Evolutionary conservation across 768 basidiomycete species (phyloP).

Genomic region (Mycena leptocephala): DNA sequence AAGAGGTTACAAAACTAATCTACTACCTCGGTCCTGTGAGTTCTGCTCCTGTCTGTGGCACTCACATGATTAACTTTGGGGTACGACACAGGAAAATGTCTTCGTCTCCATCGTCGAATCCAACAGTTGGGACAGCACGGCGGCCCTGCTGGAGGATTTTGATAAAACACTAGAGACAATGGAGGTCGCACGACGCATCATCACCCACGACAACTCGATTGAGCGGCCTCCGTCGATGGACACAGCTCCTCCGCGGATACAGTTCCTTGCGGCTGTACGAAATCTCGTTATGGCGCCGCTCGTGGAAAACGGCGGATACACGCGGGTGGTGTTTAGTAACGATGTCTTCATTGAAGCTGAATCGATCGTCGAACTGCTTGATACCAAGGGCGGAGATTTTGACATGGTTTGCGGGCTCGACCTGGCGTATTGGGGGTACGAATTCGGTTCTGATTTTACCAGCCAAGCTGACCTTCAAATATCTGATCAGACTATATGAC

Average conservation of each 20-base stretch:
- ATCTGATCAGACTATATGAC: neutral
- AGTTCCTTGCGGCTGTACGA: constrained; percentile 55
- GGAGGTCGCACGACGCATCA: constrained; percentile 48
- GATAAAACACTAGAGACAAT: constrained; percentile 40
- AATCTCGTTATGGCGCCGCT: constrained; percentile 61
- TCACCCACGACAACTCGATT: constrained; percentile 46
- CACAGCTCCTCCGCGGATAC: constrained; percentile 51
- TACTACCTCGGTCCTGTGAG: constrained; percentile 51
- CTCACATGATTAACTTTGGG: neutral
- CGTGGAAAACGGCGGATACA: constrained; percentile 52
- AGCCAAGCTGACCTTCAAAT: neutral
- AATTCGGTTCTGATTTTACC: too few species aligned
- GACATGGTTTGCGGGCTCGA: constrained; percentile 64
- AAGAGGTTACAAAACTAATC: constrained; percentile 51
- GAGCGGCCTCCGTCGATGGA: constrained; percentile 42
- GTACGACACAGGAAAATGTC: constrained; percentile 52
- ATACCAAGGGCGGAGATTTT: constrained; percentile 54
- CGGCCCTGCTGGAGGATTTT: constrained; percentile 46
- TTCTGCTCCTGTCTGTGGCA: neutral
- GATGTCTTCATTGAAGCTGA: constrained; percentile 61
- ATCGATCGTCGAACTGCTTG: constrained; percentile 55
- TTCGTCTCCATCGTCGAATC: constrained; percentile 45
- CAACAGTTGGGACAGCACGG: constrained; percentile 50
- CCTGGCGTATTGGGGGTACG: constrained; percentile 52
- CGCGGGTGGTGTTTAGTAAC: constrained; percentile 60